Evolutionary conservation across 2,329 filamentous ascomycete genomes (phyloP).

Genomic region (Alternaria gaisen): DNA sequence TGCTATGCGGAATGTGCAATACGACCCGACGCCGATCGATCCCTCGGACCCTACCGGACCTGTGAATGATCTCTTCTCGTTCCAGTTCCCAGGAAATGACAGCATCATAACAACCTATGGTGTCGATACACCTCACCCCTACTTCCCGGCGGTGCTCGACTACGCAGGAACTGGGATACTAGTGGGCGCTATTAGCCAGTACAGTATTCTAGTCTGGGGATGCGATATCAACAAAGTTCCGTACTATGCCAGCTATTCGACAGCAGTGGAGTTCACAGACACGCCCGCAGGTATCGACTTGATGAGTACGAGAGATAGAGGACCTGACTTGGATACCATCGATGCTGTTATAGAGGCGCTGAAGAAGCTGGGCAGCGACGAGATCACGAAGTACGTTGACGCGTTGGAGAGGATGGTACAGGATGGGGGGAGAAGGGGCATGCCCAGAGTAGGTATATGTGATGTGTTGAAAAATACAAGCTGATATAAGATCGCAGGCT

Average conservation of each 20-base stretch:
- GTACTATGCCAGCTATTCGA: not conserved
- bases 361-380: slow-evolving; percentile 12
- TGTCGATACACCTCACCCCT: slow-evolving; percentile 18
- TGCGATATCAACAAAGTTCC: not conserved
- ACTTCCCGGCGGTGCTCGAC: not conserved
- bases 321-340: slow-evolving; percentile 19
- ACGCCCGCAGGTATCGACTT: slow-evolving; percentile 29
- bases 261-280: slow-evolving; percentile 6
- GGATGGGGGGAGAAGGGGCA: slow-evolving; percentile 18
- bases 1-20: slow-evolving; percentile 26
- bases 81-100: slow-evolving; percentile 26
- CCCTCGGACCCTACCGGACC: not conserved
- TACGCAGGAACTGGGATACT: not conserved
- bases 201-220: not conserved
- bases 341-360: slow-evolving; percentile 9
- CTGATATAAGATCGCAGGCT: not conserved
- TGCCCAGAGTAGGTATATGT: slow-evolving; percentile 7
- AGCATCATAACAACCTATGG: slow-evolving; percentile 27
- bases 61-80: slow-evolving; percentile 30
- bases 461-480: not conserved
- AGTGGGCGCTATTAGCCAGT: not conserved
- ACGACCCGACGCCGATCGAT: slow-evolving; percentile 26
- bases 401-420: slow-evolving; percentile 14
- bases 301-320: slow-evolving; percentile 20
- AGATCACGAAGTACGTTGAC: slow-evolving; percentile 14